Base-by-base conservation (phyloP, 306 rosid genomes). In the Gastrolobium villosum region DNA sequence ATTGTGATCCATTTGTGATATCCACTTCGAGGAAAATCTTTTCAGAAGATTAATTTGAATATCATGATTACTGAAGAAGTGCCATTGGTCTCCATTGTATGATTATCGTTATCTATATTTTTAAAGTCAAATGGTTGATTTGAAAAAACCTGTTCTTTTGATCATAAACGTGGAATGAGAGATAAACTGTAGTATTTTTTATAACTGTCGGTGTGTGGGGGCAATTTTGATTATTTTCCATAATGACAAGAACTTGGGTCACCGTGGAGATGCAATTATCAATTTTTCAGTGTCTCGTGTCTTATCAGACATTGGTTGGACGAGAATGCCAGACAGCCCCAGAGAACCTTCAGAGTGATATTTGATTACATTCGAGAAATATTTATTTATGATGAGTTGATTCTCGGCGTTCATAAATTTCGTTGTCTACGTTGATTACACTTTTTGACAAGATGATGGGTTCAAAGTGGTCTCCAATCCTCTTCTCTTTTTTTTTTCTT, bases 221-320 rank as follows among this genome's bases (percentile, higher is more conserved):
- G 49, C 49, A 62, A 41, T 40, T 65, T 70, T 65, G 50, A 77
- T 72, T 56, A 83, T 57, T 70, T 63, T 77, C 63, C 70, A 54
- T 41, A 28, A 66, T 61, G 78, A 63, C 45, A 79, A 65, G 39
- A 64, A 37, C 10, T 74, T 56, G 64, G 44, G 57, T 45, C 63
- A 67, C 75, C 39, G 13, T 35, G 60, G 68, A 44, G 65, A 35
- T 53, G 39, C 80, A 80, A 77, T 84, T 44, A 84, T 82, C 15
- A 55, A 79, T 64, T 69, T 48, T 83, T 85, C 72, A 52, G 61
- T 57, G 72, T 85, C 93, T 84, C 83, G 46, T 78, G 90, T 85
- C 74, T 30, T 64, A 72, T 84, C 84, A 72, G 61, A 52, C 13
- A 78, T 69, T 74, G 86, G 84, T 80, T 65, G 85, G 76, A 79